Evolutionary conservation across 768 basidiomycete species (phyloP), one percentile per base, ranked within the genome.

Genomic region (Pleurotus cornucopiae): DNA sequence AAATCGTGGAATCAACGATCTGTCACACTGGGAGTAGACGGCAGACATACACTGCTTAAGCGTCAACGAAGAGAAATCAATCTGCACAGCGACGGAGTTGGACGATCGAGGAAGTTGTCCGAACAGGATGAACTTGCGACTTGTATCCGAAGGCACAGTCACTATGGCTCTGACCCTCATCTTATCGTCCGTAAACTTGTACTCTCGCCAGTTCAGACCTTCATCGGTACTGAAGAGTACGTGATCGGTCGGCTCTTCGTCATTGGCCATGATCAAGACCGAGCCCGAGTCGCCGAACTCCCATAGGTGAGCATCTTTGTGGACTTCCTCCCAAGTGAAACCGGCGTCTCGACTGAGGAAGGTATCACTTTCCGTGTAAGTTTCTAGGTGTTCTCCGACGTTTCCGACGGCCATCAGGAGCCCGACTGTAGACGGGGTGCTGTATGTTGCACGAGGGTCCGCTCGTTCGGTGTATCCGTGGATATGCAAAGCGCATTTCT

Each of bases 241-340:
- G 59, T 89, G 87, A 63, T 97, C 90, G 2, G 91, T 95, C 0
- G 94, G 83, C 57, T 88, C 88, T 67, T 98, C 96, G 68, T 99
- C 97, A 69, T 98, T 98, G 44, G 85, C 93, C 74, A 99, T 88
- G 62, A 99, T 76, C 37, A 98, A 78, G 56, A 99, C 78, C 1
- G 95, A 94, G 4, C 97, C 97, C 0, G 92, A 96, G 72, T 98
- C 97, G 25, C 96, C 96, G 63, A 96, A 98, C 67, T 95, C 94
- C 94, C 93, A 99, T 39, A 98, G 78, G 66, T 98, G 90, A 0
- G 97, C 96, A 61, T 96, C 95, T 68, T 99, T 99, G 76, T 94
- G 94, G 0, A 99, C 88, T 72, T 99, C 97, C 67, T 97, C 85
- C 97, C 97, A 99, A 0, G 91, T 94, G 72, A 97, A 97, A 6